These are phyloP conservation scores for Plasmodium knowlesi DNA, from an alignment of 169 alveolate genomes.

Conservation along the genomic window DNA sequence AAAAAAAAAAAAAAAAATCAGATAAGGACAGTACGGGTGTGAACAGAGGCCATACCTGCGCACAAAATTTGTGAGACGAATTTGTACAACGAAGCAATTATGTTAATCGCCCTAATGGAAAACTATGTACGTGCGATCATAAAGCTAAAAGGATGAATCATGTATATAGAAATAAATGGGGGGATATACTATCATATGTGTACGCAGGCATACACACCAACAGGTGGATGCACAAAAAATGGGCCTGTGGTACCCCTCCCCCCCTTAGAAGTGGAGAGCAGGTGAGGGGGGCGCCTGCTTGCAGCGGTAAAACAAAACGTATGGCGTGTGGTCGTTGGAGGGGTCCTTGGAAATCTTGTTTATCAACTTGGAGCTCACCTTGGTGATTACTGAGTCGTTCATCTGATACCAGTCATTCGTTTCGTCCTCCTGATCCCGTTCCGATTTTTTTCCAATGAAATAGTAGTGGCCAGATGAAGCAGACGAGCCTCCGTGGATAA, in stretches of 20 bases:
- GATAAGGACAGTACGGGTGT: not conserved
- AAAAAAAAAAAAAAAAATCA: not conserved
- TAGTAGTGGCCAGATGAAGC: conserved; percentile 88
- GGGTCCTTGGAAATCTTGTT: conserved; percentile 77
- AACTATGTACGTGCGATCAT: not conserved
- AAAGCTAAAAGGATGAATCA: not conserved
- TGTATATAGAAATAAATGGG: not conserved
- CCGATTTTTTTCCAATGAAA: conserved; percentile 86
- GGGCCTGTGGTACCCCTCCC: not conserved
- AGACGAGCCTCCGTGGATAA: conserved; percentile 84
- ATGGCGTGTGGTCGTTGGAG: conserved; percentile 82
- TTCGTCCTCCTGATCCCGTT: conserved; percentile 12
- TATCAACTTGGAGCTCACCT: conserved; percentile 59
- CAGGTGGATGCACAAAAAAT: too few species aligned
- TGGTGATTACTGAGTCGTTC: conserved; percentile 79
- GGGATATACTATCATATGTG: not conserved
- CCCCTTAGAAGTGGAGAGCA: conserved; percentile 8
- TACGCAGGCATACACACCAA: not conserved
- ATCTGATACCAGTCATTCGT: conserved; percentile 77
- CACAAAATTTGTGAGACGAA: not conserved
- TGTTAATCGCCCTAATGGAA: not conserved
- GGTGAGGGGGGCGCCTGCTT: conserved; percentile 84
- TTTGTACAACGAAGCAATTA: not conserved
- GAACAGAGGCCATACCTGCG: not conserved
- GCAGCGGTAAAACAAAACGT: conserved; percentile 84